Conservation (phyloP, 306 rosid genomes). For the Canavalia ensiformis region DNA sequence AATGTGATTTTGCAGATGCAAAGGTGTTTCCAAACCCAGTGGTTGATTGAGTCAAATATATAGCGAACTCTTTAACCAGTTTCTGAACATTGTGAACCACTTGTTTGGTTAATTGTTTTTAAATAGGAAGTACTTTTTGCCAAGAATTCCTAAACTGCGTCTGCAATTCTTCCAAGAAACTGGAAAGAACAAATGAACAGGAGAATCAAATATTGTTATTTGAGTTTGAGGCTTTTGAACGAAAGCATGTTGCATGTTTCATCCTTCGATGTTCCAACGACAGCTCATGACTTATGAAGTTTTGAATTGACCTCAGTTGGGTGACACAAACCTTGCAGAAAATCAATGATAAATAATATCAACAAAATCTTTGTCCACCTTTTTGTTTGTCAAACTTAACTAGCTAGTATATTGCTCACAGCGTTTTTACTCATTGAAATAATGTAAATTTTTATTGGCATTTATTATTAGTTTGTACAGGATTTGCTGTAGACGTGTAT, state of each 20-base stretch:
- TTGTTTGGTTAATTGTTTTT: neutral
- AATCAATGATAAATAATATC: neutral
- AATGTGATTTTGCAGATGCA: too few relatives aligned
- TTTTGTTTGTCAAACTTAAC: neutral
- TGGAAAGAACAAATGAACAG: neutral
- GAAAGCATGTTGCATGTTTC: neutral
- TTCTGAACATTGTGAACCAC: neutral
- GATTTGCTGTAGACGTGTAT: conserved; percentile 1
- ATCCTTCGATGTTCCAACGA: neutral
- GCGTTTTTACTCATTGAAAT: neutral
- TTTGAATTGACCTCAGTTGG: too few relatives aligned
- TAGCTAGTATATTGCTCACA: neutral
- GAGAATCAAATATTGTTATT: neutral
- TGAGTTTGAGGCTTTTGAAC: neutral
- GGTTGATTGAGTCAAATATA: neutral
- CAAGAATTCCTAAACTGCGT: neutral
- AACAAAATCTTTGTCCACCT: neutral
- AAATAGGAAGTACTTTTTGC: neutral
- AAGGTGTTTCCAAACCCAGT: too few relatives aligned
- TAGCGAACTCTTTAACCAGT: neutral
- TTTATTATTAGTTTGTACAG: neutral
- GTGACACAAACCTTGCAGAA: neutral
- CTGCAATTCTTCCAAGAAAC: neutral
- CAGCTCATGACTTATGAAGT: too few relatives aligned
- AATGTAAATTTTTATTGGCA: conserved; percentile 22